Evolutionary conservation across 2,329 filamentous ascomycete genomes (phyloP).

Genomic region (Cladobotryum protrusum): DNA sequence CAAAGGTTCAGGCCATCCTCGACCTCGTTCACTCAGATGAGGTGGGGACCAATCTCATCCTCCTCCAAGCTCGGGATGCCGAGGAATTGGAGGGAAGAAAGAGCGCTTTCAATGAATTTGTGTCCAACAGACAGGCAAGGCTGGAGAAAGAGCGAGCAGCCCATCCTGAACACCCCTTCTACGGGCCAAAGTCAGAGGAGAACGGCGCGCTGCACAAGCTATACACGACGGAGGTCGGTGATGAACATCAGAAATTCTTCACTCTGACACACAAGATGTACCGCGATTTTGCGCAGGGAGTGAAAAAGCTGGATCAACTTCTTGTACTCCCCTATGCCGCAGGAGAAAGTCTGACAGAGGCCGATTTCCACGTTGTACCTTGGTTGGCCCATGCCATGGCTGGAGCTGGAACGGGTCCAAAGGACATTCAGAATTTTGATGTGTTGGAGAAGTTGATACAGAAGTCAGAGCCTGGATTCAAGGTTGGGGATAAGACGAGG

Average conservation of each 20-base stretch:
- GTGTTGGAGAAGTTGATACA: too few relatives aligned
- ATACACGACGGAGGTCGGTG: constrained; percentile 8
- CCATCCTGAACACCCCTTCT: constrained; percentile 14
- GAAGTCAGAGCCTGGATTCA: too few relatives aligned
- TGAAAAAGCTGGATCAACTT: constrained; percentile 13
- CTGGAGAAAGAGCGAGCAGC: constrained; percentile 13
- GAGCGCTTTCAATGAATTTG: constrained; percentile 4
- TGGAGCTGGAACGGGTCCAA: neutral
- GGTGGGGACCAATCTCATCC: constrained; percentile 14
- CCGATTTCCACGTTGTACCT: constrained; percentile 14
- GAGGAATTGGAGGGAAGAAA: too few relatives aligned
- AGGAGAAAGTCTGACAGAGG: constrained; percentile 13
- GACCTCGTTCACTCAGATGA: constrained; percentile 14
- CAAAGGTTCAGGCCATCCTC: constrained; percentile 9
- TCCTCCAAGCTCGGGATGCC: constrained; percentile 11
- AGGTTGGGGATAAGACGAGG: too few relatives aligned
- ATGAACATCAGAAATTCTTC: constrained; percentile 11
- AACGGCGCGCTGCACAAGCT: constrained; percentile 9
- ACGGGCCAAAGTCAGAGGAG: constrained; percentile 13
- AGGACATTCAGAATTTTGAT: neutral
- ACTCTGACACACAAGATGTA: constrained; percentile 3
- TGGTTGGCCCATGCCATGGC: constrained; percentile 16
- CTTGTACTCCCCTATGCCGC: constrained; percentile 16
- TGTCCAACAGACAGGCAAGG: constrained; percentile 11
- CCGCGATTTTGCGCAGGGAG: constrained; percentile 8